A percentile compares a stretch with the other conserved stretches of the same genome.
Conservation (phyloP, 2,329 filamentous ascomycete genomes). For the Xylaria sp. region DNA sequence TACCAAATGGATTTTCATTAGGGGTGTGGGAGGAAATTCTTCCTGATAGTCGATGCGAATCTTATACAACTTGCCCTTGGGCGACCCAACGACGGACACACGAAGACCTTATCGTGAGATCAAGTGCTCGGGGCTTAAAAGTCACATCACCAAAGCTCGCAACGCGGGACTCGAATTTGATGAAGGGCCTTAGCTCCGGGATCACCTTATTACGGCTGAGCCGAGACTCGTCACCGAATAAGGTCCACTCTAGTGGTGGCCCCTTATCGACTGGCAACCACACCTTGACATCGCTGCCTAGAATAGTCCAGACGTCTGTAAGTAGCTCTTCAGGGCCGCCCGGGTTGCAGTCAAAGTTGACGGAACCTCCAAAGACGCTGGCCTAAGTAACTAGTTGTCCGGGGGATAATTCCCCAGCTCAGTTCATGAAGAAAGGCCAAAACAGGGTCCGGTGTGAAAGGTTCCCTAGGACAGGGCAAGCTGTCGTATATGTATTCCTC, state of each 20-base stretch:
- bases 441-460: neutral
- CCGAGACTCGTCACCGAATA: neutral
- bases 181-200: neutral
- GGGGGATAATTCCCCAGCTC: neutral
- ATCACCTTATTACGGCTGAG: conserved; percentile 5
- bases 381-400: conserved; percentile 5
- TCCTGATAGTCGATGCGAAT: conserved; percentile 8
- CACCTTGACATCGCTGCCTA: neutral
- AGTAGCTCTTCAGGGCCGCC: conserved; percentile 3
- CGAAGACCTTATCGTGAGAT: neutral
- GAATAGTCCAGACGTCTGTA: conserved; percentile 5
- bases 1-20: neutral
- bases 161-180: conserved; percentile 3
- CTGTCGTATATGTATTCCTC: conserved; percentile 3
- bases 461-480: conserved; percentile 3
- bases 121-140: neutral
- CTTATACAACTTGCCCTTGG: neutral
- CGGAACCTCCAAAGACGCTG: neutral
- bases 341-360: neutral
- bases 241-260: neutral
- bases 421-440: conserved; percentile 1
- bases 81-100: neutral
- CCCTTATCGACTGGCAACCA: conserved; percentile 4
- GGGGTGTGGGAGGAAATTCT: neutral
- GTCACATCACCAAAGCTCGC: neutral